A percentile compares a stretch with the other conserved stretches of the same genome.
These are phyloP conservation scores for Akanthomyces lecanii DNA, from an alignment of 2,329 filamentous ascomycete genomes.

Conservation along the genomic window DNA sequence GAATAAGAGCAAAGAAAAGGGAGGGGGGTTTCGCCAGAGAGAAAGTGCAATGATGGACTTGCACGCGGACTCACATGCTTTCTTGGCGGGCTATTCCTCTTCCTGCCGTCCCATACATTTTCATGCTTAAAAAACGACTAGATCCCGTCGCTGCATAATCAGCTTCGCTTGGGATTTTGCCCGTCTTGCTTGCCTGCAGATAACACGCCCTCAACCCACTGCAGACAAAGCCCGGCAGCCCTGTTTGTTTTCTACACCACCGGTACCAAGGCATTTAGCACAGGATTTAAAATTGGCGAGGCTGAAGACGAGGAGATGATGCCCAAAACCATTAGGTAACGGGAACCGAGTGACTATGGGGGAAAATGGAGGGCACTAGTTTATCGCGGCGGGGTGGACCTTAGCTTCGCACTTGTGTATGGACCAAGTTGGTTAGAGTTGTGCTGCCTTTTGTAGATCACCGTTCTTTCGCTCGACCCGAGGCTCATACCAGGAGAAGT, in stretches of 20 bases:
- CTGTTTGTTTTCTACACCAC: neutral
- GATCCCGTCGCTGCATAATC: neutral
- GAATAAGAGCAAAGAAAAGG: neutral
- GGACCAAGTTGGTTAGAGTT: too few relatives aligned
- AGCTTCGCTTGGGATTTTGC: neutral
- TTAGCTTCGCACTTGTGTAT: neutral
- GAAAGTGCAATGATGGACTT: neutral
- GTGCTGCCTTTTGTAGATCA: too few relatives aligned
- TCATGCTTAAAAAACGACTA: neutral
- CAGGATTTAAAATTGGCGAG: neutral
- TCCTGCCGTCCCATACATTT: neutral
- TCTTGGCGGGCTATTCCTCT: neutral
- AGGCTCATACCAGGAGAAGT: too few relatives aligned
- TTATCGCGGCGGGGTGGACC: neutral
- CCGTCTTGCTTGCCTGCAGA: neutral
- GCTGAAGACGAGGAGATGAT: neutral
- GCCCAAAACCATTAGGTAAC: constrained; percentile 9
- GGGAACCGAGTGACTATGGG: neutral
- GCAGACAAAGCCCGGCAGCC: neutral
- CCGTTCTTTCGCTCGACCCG: too few relatives aligned
- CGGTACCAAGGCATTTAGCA: too few relatives aligned
- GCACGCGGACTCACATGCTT: neutral
- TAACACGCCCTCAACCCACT: constrained; percentile 8
- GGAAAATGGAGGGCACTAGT: neutral
- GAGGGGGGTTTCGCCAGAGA: neutral